Percentiles rank a stretch among this genome's conserved stretches.
Evolutionary conservation across 2,329 filamentous ascomycete species (phyloP).

Genomic region (Plectosphaerella sp.): DNA sequence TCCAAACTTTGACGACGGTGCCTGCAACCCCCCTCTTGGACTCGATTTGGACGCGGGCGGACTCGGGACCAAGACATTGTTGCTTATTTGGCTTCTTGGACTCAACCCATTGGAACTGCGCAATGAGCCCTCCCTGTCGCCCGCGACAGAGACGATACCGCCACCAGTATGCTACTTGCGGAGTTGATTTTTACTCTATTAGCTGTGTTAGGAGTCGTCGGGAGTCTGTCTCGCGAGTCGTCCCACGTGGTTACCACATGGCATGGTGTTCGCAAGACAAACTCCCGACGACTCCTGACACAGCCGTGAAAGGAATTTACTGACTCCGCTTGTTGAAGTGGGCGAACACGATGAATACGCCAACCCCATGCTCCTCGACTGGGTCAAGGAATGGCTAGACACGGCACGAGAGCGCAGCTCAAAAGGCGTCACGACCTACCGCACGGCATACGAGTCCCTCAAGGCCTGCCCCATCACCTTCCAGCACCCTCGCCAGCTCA

Average conservation of each 20-base stretch:
- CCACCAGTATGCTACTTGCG: too few relatives aligned
- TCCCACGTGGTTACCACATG: too few relatives aligned
- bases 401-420: slow-evolving; percentile 63
- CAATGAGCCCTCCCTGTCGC: neutral
- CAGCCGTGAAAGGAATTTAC: too few relatives aligned
- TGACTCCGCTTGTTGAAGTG: too few relatives aligned
- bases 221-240: too few relatives aligned
- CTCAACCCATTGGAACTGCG: neutral
- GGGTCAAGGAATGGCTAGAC: slow-evolving; percentile 76
- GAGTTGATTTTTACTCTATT: too few relatives aligned
- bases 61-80: too few relatives aligned
- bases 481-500: slow-evolving; percentile 67
- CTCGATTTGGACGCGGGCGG: too few relatives aligned
- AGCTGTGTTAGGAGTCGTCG: too few relatives aligned
- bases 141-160: neutral
- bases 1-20: neutral
- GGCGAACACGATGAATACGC: slow-evolving; percentile 42
- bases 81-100: neutral
- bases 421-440: slow-evolving; percentile 69
- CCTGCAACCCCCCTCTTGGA: neutral
- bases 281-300: too few relatives aligned
- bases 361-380: slow-evolving; percentile 67
- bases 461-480: slow-evolving; percentile 69
- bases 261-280: too few relatives aligned
- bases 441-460: slow-evolving; percentile 71